These are phyloP conservation scores for Amphicarpaea edgeworthii DNA, from an alignment of 306 rosid genomes.

Conservation along the genomic window DNA sequence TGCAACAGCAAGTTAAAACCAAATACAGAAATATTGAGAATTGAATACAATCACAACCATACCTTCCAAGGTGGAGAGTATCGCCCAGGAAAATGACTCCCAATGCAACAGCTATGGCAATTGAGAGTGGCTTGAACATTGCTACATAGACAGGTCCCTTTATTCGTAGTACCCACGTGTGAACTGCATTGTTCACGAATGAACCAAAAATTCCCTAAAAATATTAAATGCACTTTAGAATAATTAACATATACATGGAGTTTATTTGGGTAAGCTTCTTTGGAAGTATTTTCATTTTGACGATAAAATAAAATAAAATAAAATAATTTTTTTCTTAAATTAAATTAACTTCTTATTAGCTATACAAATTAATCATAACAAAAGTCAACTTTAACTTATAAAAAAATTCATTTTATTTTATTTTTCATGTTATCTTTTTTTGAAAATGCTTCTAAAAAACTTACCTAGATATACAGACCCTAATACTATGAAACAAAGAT, in stretches of 20 bases:
- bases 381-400: too few species aligned
- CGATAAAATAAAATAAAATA: too few species aligned
- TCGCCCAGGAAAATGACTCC: conserved; percentile 83
- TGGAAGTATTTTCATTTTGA: too few species aligned
- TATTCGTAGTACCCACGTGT: conserved; percentile 77
- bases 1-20: background rate
- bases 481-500: background rate
- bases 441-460: too few species aligned
- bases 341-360: too few species aligned
- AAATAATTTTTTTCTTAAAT: too few species aligned
- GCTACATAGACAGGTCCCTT: conserved; percentile 74
- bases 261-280: too few species aligned
- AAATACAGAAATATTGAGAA: background rate
- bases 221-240: conserved; percentile 12
- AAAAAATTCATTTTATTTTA: too few species aligned
- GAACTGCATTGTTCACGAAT: conserved; percentile 75
- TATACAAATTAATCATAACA: too few species aligned
- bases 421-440: too few species aligned
- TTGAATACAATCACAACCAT: conserved; percentile 9
- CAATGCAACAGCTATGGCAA: conserved; percentile 59
- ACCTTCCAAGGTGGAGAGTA: conserved; percentile 64
- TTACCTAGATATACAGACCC: too few species aligned
- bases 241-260: background rate
- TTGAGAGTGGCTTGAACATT: conserved; percentile 57
- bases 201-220: conserved; percentile 87